phyloP scores from a whole-genome alignment of 306 rosid genomes.

The Cucumis hystrix region DNA sequence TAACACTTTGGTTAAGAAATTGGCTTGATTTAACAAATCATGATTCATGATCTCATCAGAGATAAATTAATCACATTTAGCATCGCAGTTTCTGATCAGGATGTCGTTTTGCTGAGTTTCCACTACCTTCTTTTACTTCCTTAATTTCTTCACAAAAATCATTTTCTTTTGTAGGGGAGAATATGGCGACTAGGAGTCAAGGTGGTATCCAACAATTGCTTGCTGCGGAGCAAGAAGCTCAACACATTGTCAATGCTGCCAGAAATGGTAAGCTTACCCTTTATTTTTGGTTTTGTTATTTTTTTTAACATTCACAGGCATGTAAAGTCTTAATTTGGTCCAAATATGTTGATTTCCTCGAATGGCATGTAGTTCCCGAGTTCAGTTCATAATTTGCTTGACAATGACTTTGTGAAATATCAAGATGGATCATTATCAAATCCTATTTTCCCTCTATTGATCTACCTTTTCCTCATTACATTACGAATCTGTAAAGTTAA shows the following conservation, averaged over 20 bases:
- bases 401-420: neutral
- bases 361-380: neutral
- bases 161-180: slow-evolving; percentile 15
- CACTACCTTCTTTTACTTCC: neutral
- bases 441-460: neutral
- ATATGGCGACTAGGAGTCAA: slow-evolving; percentile 82
- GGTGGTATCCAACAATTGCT: slow-evolving; percentile 97
- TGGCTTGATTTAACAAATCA: neutral
- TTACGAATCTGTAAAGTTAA: neutral
- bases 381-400: neutral
- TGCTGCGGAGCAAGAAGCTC: slow-evolving; percentile 96
- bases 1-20: neutral
- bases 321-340: neutral
- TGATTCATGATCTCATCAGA: neutral
- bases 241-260: slow-evolving; percentile 85
- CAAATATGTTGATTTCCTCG: neutral
- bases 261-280: slow-evolving; percentile 42
- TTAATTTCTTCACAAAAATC: too few species aligned
- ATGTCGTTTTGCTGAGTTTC: neutral
- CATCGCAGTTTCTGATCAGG: neutral
- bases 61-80: neutral
- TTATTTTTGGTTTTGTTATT: neutral
- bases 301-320: neutral
- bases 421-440: neutral
- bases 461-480: neutral